A percentile compares a stretch with the other conserved stretches of the same genome.
Conservation (phyloP, 2,329 filamentous ascomycete species). For the Fusarium hainanense region DNA sequence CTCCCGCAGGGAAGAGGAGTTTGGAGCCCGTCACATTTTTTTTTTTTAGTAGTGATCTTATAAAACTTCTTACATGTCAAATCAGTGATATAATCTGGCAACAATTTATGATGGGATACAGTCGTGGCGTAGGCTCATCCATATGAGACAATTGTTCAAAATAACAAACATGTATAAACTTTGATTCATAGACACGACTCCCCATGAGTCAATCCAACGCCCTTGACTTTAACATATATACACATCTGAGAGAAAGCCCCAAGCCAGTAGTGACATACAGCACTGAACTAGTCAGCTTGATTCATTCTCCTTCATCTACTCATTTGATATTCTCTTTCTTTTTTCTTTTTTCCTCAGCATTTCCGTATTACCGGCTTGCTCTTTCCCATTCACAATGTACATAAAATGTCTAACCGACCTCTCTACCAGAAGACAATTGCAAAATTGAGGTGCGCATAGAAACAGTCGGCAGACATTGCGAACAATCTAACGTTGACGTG, state of each 20-base stretch:
- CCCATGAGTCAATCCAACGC: conserved; percentile 52
- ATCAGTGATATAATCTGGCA: background rate
- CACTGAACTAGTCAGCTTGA: background rate
- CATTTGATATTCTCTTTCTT: conserved; percentile 14
- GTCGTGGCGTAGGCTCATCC: background rate
- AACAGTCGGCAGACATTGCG: conserved; percentile 27
- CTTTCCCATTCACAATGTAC: conserved; percentile 17
- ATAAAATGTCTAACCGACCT: conserved; percentile 17
- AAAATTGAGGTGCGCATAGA: conserved; percentile 43
- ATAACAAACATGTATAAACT: conserved; percentile 21
- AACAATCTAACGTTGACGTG: conserved; percentile 30
- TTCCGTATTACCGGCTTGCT: conserved; percentile 27
- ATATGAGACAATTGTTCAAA: background rate
- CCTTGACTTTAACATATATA: conserved; percentile 54
- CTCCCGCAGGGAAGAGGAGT: background rate
- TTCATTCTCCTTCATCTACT: conserved; percentile 36
- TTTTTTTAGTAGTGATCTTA: background rate
- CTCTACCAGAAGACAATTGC: conserved; percentile 9
- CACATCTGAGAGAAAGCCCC: conserved; percentile 7
- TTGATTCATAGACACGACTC: conserved; percentile 30
- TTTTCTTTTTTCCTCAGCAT: conserved; percentile 17
- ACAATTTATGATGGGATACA: background rate
- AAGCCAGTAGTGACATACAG: background rate
- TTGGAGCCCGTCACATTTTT: background rate
- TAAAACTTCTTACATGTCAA: background rate